Evolutionary conservation across 495 filamentous ascomycete species (phyloP).

Genomic region (Mytilinidion resinicola): DNA sequence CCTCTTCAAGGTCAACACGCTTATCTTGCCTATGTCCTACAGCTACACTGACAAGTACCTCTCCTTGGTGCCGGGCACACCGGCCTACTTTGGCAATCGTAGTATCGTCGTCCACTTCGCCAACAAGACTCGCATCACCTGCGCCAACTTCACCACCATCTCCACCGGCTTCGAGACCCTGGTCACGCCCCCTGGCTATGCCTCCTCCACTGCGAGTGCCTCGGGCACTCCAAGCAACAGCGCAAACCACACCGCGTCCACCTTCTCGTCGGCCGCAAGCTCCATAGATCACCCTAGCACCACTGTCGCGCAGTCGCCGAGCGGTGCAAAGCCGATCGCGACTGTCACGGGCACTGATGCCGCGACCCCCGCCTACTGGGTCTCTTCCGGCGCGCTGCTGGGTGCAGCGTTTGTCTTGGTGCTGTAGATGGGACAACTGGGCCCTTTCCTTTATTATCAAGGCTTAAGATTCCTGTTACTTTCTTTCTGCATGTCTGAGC

Average conservation of each 20-base stretch:
- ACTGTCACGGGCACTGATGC: neutral
- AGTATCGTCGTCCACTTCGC: conserved; percentile 69
- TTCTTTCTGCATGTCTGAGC: neutral
- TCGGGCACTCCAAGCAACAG: neutral
- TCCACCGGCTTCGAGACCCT: neutral
- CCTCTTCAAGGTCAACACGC: too few relatives aligned
- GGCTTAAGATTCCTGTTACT: neutral
- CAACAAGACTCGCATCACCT: conserved; percentile 65
- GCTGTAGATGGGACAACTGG: neutral
- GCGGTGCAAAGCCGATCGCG: neutral
- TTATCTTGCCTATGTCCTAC: neutral
- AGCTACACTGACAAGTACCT: conserved; percentile 63
- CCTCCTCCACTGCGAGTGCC: neutral
- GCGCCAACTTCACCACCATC: conserved; percentile 56
- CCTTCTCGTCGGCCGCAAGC: neutral
- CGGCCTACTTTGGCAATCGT: conserved; percentile 71
- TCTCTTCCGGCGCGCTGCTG: neutral
- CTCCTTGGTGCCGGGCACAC: conserved; percentile 48
- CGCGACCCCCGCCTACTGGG: neutral
- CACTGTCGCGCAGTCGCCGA: neutral
- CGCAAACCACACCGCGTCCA: neutral
- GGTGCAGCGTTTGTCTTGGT: neutral
- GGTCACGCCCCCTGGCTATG: neutral
- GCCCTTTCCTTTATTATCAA: neutral
- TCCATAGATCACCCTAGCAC: neutral